phyloP scores from a whole-genome alignment of 2,329 filamentous ascomycete genomes.

The Fusarium stilboides region DNA sequence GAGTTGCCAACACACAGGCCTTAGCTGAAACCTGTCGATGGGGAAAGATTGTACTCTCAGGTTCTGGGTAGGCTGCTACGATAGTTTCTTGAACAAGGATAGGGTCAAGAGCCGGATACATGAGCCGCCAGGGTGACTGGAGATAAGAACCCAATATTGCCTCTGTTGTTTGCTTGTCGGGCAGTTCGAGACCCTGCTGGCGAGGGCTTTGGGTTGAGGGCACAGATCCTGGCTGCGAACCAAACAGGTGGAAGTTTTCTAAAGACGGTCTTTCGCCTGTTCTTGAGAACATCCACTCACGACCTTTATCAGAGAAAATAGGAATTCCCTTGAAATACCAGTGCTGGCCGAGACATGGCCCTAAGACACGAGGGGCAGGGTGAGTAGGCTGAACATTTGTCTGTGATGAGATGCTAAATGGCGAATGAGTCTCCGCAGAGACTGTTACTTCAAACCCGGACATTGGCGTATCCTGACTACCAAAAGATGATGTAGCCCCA shows the following conservation, averaged over 20 bases:
- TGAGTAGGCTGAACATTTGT: not conserved
- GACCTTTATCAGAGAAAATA: not conserved
- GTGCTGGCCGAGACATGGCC: not conserved
- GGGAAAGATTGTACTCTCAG: fast-evolving
- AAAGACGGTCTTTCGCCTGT: not conserved
- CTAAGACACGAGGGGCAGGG: too few species aligned
- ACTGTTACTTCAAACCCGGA: too few species aligned
- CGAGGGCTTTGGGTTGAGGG: fast-evolving
- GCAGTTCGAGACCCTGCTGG: not conserved
- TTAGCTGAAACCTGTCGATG: not conserved
- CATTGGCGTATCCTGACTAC: too few species aligned
- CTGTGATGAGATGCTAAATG: not conserved
- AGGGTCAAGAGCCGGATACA: not conserved
- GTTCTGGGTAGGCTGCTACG: not conserved
- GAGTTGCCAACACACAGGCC: not conserved
- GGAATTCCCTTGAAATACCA: constrained; percentile 18
- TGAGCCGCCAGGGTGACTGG: not conserved
- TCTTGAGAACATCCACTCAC: constrained; percentile 2
- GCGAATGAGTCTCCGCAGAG: not conserved
- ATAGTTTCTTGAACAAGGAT: not conserved
- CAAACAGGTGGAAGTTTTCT: not conserved
- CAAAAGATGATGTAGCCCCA: not conserved
- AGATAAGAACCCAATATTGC: not conserved
- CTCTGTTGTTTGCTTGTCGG: not conserved
- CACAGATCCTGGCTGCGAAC: not conserved